Percentiles rank a stretch among this genome's conserved stretches.
phyloP scores from a whole-genome alignment of 1,284 basidiomycete genomes.

The Papiliotrema fonsecae region DNA sequence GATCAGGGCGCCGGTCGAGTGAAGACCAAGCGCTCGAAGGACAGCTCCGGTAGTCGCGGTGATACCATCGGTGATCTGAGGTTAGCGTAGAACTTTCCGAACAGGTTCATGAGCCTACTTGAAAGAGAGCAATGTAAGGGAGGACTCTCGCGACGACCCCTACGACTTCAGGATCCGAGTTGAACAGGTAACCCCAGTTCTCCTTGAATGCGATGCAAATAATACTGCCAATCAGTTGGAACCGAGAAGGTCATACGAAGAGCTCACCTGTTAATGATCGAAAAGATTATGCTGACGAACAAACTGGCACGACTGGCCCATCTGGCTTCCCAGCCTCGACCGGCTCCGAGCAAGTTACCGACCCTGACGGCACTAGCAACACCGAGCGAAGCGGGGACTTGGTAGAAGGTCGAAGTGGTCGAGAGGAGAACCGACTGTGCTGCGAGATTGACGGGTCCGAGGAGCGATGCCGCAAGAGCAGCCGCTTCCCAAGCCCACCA shows the following conservation, averaged over 20 bases:
- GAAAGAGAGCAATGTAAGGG: conserved; percentile 67
- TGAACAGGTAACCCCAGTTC: conserved; percentile 78
- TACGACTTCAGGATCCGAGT: conserved; percentile 64
- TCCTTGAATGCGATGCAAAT: conserved; percentile 68
- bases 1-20: conserved; percentile 50
- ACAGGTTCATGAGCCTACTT: conserved; percentile 50
- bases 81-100: neutral
- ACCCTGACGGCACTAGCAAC: conserved; percentile 80
- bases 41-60: conserved; percentile 67
- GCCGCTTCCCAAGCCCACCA: conserved; percentile 50
- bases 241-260: conserved; percentile 46
- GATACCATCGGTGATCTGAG: conserved; percentile 59
- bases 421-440: conserved; percentile 53
- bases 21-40: conserved; percentile 68
- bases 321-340: conserved; percentile 61
- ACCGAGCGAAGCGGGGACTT: conserved; percentile 74
- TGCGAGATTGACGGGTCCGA: conserved; percentile 52
- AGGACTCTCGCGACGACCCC: conserved; percentile 64
- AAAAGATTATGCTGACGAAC: conserved; percentile 58
- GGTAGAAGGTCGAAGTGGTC: conserved; percentile 69
- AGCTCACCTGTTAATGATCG: conserved; percentile 59
- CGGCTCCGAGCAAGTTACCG: conserved; percentile 74
- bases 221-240: conserved; percentile 49
- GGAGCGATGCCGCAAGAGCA: conserved; percentile 43
- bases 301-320: conserved; percentile 61